Evolutionary conservation across 2,329 filamentous ascomycete species (phyloP), one percentile per base, ranked within the genome.

Genomic region (Alternaria arbusti): DNA sequence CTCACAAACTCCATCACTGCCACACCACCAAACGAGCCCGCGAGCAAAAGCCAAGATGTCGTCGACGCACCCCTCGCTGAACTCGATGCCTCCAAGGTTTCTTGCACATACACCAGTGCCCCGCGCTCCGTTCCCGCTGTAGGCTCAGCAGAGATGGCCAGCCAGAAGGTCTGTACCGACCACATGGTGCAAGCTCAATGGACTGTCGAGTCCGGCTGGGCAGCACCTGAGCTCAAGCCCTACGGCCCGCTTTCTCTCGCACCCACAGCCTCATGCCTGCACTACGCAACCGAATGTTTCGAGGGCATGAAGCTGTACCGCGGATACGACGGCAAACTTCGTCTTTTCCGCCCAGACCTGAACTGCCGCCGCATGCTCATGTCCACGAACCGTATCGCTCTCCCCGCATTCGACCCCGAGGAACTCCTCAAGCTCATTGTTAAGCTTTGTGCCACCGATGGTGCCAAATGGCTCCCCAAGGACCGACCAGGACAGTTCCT

Each of bases 251-350:
- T 97, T 57, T 86, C 86, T 66, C 88, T 97, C 74, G 91, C 93
- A 83, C 93, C 93, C 36, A 94, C 91, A 5, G 92, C 93, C 13
- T 92, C 89, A 4, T 89, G 90, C 65, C 86, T 97, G 64, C 93
- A 97, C 85, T 97, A 97, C 81, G 93, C 93, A 11, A 96, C 93
- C 51, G 91, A 95, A 81, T 96, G 93, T 80, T 97, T 96, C 82
- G 93, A 97, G 82, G 93, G 93, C 12, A 85, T 90, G 83, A 97
- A 96, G 82, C 88, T 88, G 49, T 88, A 88, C 78, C 89, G 88
- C 75, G 82, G 89, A 78, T 81, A 86, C 69, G 91, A 95, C 78
- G 90, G 90, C 72, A 87, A 86, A 73, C 86, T 94, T 59, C 89
- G 92, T 63, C 83, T 94, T 59, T 95, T 95, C 86, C 89, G 92